These are phyloP conservation scores for Elaphomyces granulatus DNA, from an alignment of 495 filamentous ascomycete genomes.

Conservation along the genomic window DNA sequence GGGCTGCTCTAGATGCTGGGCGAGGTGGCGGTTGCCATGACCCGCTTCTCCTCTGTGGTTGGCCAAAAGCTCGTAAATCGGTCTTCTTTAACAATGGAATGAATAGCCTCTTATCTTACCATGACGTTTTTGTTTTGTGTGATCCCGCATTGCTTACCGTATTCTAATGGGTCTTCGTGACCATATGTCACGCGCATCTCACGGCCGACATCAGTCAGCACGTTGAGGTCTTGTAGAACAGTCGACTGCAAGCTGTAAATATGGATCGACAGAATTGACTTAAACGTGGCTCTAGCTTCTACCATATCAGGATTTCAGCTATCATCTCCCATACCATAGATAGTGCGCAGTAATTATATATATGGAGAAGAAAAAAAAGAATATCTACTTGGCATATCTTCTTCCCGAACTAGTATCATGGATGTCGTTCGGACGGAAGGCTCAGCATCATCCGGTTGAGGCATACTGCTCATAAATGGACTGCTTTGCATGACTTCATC, in stretches of 20 bases:
- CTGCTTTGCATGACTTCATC: conserved; percentile 65
- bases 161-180: conserved; percentile 48
- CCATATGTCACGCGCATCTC: conserved; percentile 39
- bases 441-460: conserved; percentile 29
- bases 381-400: conserved; percentile 67
- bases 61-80: too few relatives aligned
- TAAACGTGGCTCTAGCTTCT: conserved; percentile 57
- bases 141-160: conserved; percentile 47
- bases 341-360: too few relatives aligned
- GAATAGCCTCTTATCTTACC: too few relatives aligned
- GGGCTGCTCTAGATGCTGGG: not conserved
- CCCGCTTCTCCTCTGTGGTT: too few relatives aligned
- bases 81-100: too few relatives aligned
- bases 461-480: conserved; percentile 46
- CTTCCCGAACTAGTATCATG: conserved; percentile 64
- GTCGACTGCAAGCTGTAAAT: conserved; percentile 73
- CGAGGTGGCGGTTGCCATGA: conserved; percentile 2
- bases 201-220: conserved; percentile 52
- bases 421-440: conserved; percentile 31
- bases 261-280: conserved; percentile 60
- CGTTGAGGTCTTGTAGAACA: conserved; percentile 58
- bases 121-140: conserved; percentile 53
- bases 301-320: conserved; percentile 7
- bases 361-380: too few relatives aligned
- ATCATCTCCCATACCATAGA: too few relatives aligned